Conservation (phyloP, 768 basidiomycete species). For the Mycena kentingensis region DNA sequence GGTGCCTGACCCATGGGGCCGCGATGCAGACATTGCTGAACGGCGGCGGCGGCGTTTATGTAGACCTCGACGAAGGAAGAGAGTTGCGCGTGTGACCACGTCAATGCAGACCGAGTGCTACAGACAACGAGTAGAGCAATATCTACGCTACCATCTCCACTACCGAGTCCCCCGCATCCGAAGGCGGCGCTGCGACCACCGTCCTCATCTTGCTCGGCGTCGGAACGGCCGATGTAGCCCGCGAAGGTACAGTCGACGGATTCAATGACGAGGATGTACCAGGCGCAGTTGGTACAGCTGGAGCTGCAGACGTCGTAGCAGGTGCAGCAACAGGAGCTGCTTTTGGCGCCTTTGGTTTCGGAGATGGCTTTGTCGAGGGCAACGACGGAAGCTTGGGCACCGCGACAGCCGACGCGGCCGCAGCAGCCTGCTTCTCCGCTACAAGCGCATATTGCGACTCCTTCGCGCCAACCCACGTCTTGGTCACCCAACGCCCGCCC, state of each 20-base stretch:
- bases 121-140: constrained; percentile 28
- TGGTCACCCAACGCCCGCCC: constrained; percentile 79
- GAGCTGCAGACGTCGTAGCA: no score
- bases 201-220: constrained; percentile 75
- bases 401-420: no score
- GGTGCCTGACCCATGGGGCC: constrained; percentile 36
- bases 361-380: constrained; percentile 43
- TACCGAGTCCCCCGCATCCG: constrained; percentile 53
- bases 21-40: constrained; percentile 26
- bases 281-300: no score
- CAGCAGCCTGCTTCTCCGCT: constrained; percentile 30
- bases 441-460: constrained; percentile 63
- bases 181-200: constrained; percentile 51
- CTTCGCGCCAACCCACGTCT: constrained; percentile 83
- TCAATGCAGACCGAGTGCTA: constrained; percentile 20
- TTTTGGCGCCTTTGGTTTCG: constrained; percentile 44
- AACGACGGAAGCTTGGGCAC: constrained; percentile 40
- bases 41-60: constrained; percentile 6
- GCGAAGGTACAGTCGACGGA: constrained; percentile 56
- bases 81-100: not conserved
- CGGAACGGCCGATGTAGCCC: constrained; percentile 57
- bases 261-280: constrained; percentile 44
- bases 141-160: constrained; percentile 41
- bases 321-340: constrained; percentile 29
- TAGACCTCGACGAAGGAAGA: not conserved